Conservation (phyloP, 1,284 basidiomycete genomes). For the Exsudoporus floridanus region DNA sequence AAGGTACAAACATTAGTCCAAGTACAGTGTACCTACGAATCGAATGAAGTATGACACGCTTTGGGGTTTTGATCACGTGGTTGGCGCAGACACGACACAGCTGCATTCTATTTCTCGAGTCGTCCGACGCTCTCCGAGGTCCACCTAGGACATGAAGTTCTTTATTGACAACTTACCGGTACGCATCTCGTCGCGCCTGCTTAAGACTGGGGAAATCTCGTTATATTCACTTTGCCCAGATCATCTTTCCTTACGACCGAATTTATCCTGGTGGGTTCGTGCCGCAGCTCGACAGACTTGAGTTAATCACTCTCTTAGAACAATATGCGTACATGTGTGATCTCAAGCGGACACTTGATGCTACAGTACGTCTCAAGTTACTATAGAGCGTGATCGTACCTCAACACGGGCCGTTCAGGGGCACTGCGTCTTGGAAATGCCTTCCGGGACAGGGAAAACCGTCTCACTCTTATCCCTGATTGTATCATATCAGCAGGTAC, state of each 20-base stretch:
- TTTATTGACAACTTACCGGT: constrained; percentile 93
- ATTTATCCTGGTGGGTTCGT: constrained; percentile 71
- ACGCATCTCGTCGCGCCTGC: constrained; percentile 19
- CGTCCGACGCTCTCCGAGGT: too few species aligned
- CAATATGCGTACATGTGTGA: constrained; percentile 99
- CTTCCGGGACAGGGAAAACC: constrained; percentile 98
- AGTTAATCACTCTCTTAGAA: constrained; percentile 49
- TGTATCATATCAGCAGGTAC: constrained; percentile 95
- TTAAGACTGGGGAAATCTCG: background rate
- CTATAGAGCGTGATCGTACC: background rate
- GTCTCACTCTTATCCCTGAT: constrained; percentile 96
- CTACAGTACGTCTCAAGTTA: constrained; percentile 51
- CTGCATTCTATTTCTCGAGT: too few species aligned
- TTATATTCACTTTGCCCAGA: constrained; percentile 44
- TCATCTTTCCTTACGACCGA: constrained; percentile 91
- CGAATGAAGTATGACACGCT: background rate
- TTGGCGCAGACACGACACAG: too few species aligned
- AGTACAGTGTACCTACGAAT: background rate
- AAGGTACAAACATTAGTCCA: too few species aligned
- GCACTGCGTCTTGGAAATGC: constrained; percentile 99
- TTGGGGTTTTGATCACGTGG: constrained; percentile 15
- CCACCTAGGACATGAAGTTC: constrained; percentile 80
- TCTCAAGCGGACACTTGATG: constrained; percentile 94
- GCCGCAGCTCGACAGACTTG: background rate
- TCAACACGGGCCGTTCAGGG: constrained; percentile 55